Evolutionary conservation across 352 stramenopile species (phyloP).

Genomic region (Phytophthora pini): DNA sequence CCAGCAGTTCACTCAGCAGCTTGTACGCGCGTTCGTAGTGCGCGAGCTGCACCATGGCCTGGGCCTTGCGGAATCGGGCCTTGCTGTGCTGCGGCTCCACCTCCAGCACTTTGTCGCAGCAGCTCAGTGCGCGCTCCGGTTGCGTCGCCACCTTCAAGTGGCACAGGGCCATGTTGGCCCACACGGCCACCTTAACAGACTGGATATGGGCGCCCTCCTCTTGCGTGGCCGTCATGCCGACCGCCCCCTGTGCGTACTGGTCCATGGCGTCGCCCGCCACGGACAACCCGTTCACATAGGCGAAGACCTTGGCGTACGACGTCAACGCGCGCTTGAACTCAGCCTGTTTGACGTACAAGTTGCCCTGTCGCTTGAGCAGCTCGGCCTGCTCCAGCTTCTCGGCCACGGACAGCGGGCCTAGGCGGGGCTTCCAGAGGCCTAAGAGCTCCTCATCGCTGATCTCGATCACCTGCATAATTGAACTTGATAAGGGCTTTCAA

Average conservation of each 20-base stretch:
- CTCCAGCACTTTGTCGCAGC: conserved; percentile 80
- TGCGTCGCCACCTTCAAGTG: conserved; percentile 72
- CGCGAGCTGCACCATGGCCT: conserved; percentile 66
- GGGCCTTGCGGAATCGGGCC: conserved; percentile 82
- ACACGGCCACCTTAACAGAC: conserved; percentile 70
- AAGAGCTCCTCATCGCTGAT: conserved; percentile 56
- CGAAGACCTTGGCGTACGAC: conserved; percentile 81
- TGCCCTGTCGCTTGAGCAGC: conserved; percentile 82
- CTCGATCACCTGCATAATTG: conserved; percentile 10
- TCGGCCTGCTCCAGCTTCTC: conserved; percentile 82
- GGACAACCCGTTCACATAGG: conserved; percentile 84
- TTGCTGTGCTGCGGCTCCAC: conserved; percentile 74
- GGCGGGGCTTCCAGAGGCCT: conserved; percentile 67
- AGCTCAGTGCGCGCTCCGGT: conserved; percentile 59
- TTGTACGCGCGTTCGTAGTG: conserved; percentile 62
- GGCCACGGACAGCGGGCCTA: conserved; percentile 63
- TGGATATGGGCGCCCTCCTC: conserved; percentile 66
- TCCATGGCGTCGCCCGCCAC: conserved; percentile 79
- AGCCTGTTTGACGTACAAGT: conserved; percentile 64
- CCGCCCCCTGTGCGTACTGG: conserved; percentile 59
- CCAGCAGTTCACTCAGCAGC: conserved; percentile 61
- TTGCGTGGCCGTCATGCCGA: conserved; percentile 61
- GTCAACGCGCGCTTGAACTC: conserved; percentile 68
- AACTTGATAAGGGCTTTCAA: not conserved
- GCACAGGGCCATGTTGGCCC: conserved; percentile 86